phyloP scores from a whole-genome alignment of 495 filamentous ascomycete genomes.

The Xylaria palmicola region DNA sequence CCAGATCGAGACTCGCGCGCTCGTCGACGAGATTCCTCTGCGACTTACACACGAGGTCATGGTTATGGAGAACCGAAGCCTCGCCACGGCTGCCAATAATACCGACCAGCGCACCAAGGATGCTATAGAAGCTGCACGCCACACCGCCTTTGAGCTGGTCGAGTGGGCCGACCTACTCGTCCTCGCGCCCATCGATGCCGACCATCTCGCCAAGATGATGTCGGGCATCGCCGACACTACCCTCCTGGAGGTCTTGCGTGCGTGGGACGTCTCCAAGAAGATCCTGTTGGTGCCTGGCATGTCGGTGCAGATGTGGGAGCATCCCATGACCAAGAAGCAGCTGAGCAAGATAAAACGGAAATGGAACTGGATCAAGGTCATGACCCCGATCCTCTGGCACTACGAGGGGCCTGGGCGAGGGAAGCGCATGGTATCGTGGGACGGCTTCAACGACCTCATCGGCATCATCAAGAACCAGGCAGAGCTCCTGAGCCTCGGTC shows the following conservation, averaged over 20 bases:
- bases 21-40: conserved; percentile 53
- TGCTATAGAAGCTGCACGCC: conserved; percentile 44
- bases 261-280: conserved; percentile 82
- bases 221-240: conserved; percentile 73
- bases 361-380: conserved; percentile 78
- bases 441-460: conserved; percentile 62
- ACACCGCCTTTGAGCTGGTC: conserved; percentile 66
- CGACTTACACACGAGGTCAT: conserved; percentile 53
- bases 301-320: conserved; percentile 80
- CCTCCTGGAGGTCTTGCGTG: conserved; percentile 69
- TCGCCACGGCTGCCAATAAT: conserved; percentile 28
- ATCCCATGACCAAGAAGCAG: conserved; percentile 80
- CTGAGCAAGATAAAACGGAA: conserved; percentile 73
- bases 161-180: conserved; percentile 87
- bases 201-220: conserved; percentile 79
- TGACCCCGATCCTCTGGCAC: conserved; percentile 70
- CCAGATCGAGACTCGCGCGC: conserved; percentile 53
- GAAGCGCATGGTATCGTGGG: conserved; percentile 61
- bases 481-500: conserved; percentile 59
- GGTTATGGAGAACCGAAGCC: conserved; percentile 44
- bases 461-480: conserved; percentile 66
- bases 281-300: conserved; percentile 80
- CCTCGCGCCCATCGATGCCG: conserved; percentile 79
- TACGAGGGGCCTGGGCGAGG: conserved; percentile 51
- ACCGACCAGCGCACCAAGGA: conserved; percentile 33